These are phyloP conservation scores for Potentilla sterilis DNA, from an alignment of 306 rosid species.

Conservation along the genomic window DNA sequence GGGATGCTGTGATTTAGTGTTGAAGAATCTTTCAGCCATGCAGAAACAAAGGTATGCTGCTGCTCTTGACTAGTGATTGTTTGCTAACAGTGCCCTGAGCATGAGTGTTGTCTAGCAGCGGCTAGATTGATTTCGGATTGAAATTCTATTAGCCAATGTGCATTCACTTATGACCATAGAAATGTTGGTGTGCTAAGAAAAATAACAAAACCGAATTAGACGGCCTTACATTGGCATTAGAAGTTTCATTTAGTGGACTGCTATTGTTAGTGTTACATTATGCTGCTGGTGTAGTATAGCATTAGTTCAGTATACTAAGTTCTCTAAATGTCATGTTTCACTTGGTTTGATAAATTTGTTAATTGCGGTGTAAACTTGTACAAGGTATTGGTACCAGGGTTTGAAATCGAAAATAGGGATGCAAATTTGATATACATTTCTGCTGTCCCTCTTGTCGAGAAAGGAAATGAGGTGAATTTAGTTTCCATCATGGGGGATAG, in stretches of 20 bases:
- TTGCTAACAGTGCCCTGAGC: neutral
- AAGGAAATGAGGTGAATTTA: neutral
- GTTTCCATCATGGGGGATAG: neutral
- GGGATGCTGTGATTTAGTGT: conserved; percentile 63
- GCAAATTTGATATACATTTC: neutral
- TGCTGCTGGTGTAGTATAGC: neutral
- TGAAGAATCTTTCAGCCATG: conserved; percentile 68
- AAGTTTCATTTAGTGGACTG: neutral
- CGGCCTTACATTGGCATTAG: no score
- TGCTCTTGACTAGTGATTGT: neutral
- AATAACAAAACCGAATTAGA: no score
- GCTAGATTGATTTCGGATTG: no score
- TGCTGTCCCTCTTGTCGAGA: neutral
- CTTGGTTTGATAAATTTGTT: neutral
- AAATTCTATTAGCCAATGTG: no score
- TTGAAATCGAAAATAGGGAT: neutral
- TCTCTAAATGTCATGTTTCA: neutral
- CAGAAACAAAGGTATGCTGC: conserved; percentile 65
- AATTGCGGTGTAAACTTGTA: neutral
- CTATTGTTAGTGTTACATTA: neutral
- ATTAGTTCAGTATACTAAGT: no score
- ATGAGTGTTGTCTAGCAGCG: no score
- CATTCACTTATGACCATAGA: no score
- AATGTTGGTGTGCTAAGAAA: no score
- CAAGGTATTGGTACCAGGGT: conserved; percentile 10